Percentiles rank a stretch among this genome's conserved stretches.
phyloP scores from a whole-genome alignment of 495 filamentous ascomycete genomes.

The Annulohypoxylon stygium region DNA sequence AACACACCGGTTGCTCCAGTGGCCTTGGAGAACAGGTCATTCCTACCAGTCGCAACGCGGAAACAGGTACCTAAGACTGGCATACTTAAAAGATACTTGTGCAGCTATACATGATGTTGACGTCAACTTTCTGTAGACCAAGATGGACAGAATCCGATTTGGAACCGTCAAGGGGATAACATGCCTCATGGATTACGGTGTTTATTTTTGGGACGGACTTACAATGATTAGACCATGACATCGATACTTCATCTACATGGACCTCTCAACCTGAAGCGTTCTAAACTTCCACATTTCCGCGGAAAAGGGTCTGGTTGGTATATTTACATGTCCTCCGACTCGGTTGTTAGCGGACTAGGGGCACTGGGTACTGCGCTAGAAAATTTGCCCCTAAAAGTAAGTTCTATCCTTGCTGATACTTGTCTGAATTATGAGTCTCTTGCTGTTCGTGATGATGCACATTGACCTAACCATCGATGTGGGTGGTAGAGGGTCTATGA shows the following conservation, averaged over 20 bases:
- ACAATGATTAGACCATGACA: neutral
- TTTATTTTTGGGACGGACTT: neutral
- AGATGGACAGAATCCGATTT: constrained; percentile 20
- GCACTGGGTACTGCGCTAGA: constrained; percentile 18
- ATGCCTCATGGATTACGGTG: neutral
- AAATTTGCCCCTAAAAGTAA: constrained; percentile 37
- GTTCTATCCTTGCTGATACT: neutral
- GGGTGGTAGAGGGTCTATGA: neutral
- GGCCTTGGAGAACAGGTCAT: constrained; percentile 55
- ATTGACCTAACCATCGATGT: neutral
- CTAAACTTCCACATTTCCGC: constrained; percentile 27
- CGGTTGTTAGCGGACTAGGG: constrained; percentile 31
- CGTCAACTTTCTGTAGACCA: constrained; percentile 13
- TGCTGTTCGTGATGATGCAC: neutral
- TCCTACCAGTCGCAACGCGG: constrained; percentile 38
- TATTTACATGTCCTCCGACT: constrained; percentile 30
- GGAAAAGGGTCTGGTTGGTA: constrained; percentile 29
- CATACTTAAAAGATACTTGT: constrained; percentile 30
- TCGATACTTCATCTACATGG: constrained; percentile 20
- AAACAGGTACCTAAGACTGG: constrained; percentile 1
- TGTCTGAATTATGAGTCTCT: neutral
- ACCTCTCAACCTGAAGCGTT: constrained; percentile 26
- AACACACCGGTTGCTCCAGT: constrained; percentile 58
- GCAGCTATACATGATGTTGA: constrained; percentile 35
- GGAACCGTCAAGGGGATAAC: constrained; percentile 23